A percentile compares a stretch with the other conserved stretches of the same genome.
Conservation (phyloP, 768 basidiomycete genomes). For the Trametes elegans region DNA sequence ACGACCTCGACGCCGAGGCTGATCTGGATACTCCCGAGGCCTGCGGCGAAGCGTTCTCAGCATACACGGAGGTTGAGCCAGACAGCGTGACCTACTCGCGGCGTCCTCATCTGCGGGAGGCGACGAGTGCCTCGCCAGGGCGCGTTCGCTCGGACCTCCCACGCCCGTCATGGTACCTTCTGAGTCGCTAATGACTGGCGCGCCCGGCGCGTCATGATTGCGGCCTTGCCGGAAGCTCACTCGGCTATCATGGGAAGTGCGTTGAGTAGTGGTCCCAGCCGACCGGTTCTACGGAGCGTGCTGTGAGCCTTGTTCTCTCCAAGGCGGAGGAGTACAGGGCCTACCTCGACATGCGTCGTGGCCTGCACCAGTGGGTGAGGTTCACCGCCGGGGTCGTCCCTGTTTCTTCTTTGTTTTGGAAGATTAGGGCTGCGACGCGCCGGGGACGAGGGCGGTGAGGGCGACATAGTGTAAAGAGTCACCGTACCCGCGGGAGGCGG, state of each 20-base stretch:
- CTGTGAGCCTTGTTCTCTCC: constrained; percentile 11
- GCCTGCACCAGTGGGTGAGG: constrained; percentile 13
- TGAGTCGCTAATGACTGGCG: too few relatives aligned
- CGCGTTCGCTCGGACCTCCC: too few relatives aligned
- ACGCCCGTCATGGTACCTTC: too few relatives aligned
- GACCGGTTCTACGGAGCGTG: not conserved
- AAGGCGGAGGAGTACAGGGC: constrained; percentile 14
- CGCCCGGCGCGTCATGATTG: not conserved
- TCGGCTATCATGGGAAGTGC: too few relatives aligned
- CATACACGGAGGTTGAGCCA: too few relatives aligned
- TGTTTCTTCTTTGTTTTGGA: constrained; percentile 24
- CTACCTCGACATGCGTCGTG: constrained; percentile 17
- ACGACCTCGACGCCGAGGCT: not conserved
- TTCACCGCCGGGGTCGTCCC: constrained; percentile 22
- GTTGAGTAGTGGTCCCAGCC: not conserved
- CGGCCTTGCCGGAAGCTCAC: too few relatives aligned
- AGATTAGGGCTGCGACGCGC: constrained; percentile 10
- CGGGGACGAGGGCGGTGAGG: not conserved
- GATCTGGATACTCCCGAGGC: not conserved
- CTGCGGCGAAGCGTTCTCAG: not conserved
- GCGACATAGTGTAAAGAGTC: not conserved
- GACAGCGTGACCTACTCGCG: constrained; percentile 6
- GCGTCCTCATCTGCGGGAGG: constrained; percentile 1
- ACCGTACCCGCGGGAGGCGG: not conserved
- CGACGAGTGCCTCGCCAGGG: not conserved